Evolutionary conservation across 257 asterid species (phyloP).

Genomic region (Gentiana macrophylla): DNA sequence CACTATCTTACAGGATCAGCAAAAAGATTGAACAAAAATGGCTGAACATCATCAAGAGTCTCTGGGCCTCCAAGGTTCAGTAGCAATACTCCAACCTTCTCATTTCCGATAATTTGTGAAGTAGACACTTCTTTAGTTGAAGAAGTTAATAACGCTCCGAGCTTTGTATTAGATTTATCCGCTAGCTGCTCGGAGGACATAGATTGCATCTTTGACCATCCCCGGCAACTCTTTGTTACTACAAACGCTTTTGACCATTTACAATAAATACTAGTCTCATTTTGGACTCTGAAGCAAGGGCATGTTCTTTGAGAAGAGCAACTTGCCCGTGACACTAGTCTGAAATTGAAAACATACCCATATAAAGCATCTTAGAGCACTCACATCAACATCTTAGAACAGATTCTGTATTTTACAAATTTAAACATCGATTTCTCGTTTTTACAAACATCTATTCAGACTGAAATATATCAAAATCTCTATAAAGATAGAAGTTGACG

Average conservation of each 20-base stretch:
- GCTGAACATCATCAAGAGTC: conserved; percentile 95
- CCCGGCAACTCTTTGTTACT: conserved; percentile 29
- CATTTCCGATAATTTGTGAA: conserved; percentile 45
- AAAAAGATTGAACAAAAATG: conserved; percentile 90
- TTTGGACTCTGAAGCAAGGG: conserved; percentile 43
- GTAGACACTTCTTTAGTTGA: conserved; percentile 37
- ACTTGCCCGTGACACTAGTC: conserved; percentile 47
- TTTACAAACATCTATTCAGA: background rate
- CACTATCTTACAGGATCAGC: conserved; percentile 82
- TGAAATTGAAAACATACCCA: conserved; percentile 6
- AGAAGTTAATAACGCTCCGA: conserved; percentile 52
- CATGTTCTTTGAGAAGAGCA: conserved; percentile 34
- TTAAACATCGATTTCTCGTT: background rate
- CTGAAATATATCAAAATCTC: background rate
- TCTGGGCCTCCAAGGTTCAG: conserved; percentile 99
- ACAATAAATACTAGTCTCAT: conserved; percentile 35
- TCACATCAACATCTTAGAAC: background rate
- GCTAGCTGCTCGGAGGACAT: conserved; percentile 15
- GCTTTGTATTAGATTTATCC: conserved; percentile 21
- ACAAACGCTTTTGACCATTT: conserved; percentile 28
- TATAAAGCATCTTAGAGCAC: background rate
- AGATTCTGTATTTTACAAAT: too few species aligned
- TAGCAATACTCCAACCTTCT: conserved; percentile 80
- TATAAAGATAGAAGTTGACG: background rate
- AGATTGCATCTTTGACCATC: conserved; percentile 35